phyloP scores from a whole-genome alignment of 805 yeast genomes.

The Blastobotrys peoriensis region DNA sequence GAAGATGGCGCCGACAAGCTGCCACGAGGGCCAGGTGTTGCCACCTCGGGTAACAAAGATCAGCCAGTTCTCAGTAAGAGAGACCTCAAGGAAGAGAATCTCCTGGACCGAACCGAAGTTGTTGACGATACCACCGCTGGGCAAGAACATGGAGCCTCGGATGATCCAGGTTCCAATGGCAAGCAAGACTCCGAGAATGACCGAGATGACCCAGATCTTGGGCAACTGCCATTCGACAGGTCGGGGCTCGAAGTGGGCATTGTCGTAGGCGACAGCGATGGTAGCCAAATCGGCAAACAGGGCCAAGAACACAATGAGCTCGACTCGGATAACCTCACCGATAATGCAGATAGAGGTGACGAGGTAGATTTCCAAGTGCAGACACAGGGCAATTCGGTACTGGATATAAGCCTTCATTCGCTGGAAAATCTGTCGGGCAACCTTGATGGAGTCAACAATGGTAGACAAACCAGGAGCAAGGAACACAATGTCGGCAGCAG shows the following conservation, averaged over 20 bases:
- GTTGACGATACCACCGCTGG: constrained; percentile 74
- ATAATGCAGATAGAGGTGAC: constrained; percentile 95
- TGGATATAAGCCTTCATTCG: constrained; percentile 98
- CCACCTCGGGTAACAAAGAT: constrained; percentile 97
- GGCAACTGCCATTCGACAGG: constrained; percentile 98
- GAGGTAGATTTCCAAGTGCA: constrained; percentile 90
- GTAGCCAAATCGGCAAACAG: constrained; percentile 97
- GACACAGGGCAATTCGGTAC: constrained; percentile 93
- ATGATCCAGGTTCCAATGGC: constrained; percentile 94
- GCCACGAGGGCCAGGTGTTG: constrained; percentile 99
- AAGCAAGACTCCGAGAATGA: constrained; percentile 74
- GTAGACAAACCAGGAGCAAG: constrained; percentile 94
- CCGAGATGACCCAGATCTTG: constrained; percentile 96
- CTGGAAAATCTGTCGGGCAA: constrained; percentile 97
- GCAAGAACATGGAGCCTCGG: constrained; percentile 87
- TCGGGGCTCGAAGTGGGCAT: constrained; percentile 88
- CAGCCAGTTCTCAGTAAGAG: constrained; percentile 96
- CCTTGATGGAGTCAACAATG: constrained; percentile 88
- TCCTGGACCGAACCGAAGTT: constrained; percentile 95
- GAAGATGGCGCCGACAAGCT: constrained; percentile 88
- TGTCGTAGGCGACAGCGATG: constrained; percentile 94
- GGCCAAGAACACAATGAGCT: constrained; percentile 91
- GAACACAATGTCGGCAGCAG: constrained; percentile 95
- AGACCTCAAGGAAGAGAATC: constrained; percentile 88
- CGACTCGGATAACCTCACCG: constrained; percentile 78